Base-by-base conservation (phyloP, 2,329 filamentous ascomycete genomes). In the Ceratocystis eucalypticola region DNA sequence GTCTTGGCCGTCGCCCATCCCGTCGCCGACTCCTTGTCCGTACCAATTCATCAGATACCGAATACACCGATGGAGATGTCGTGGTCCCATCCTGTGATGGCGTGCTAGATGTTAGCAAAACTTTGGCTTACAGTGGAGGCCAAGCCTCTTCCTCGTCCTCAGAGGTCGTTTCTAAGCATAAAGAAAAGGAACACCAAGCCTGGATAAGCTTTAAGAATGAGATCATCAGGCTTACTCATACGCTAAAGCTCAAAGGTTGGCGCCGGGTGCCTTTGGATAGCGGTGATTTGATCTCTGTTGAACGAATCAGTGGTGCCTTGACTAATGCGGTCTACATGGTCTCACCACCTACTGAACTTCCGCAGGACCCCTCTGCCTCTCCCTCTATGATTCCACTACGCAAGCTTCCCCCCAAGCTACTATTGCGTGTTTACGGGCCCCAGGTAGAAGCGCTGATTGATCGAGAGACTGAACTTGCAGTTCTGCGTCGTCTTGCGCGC, bases 261-360 rank as follows among this genome's bases (percentile, higher is more conserved):
- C 85, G 92, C 65, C 86, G 86, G 68, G 85, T 99, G 0, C 83
- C 90, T 0, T 77, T 93, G 64, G 88, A 89, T 10, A 79, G 80
- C 69, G 88, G 88, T 70, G 83, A 84, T 63, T 80, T 79, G 46
- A 86, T 94, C 69, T 81, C 81, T 1, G 87, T 94, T 5, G 82
- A 89, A 75, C 83, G 89, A 62, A 79, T 95, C 33, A 96, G 93
- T 74, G 94, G 94, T 68, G 94, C 94, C 7, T 77, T 99, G 70
- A 99, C 94, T 22, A 99, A 99, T 73, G 91, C 93, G 10, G 92
- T 99, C 45, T 99, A 97, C 73, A 91, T 96, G 63, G 91, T 97
- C 25, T 88, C 85, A 1, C 92, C 93, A 1, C 92, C 93, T 0
- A 76, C 78, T 44, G 70, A 74, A 68, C 72, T 75, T 57, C 61